These are phyloP conservation scores for Jamesozyma rosinii DNA, from an alignment of 805 yeast species.

Conservation along the genomic window DNA sequence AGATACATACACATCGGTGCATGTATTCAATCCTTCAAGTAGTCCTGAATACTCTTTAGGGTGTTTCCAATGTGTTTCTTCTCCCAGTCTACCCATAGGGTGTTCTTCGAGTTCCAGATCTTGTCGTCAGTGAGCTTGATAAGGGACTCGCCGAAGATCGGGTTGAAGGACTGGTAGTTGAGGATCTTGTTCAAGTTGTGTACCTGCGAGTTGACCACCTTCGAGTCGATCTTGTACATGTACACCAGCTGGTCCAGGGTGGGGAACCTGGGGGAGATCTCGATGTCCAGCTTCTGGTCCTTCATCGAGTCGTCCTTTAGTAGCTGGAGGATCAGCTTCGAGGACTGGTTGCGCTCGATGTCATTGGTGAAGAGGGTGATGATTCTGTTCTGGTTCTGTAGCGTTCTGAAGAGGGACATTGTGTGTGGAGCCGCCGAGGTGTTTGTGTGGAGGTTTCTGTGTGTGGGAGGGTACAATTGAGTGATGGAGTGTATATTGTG, in stretches of 20 bases:
- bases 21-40: background rate
- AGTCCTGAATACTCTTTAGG: slow-evolving; percentile 2
- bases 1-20: no score
- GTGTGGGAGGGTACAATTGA: no score
- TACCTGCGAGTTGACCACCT: slow-evolving; percentile 12
- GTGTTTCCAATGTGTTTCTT: slow-evolving; percentile 22
- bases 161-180: slow-evolving; percentile 9
- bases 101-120: slow-evolving; percentile 17
- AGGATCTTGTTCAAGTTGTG: slow-evolving; percentile 14
- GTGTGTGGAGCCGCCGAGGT: no score
- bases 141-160: slow-evolving; percentile 18
- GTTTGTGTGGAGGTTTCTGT: no score
- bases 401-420: slow-evolving; percentile 42
- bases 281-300: slow-evolving; percentile 13
- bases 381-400: slow-evolving; percentile 38
- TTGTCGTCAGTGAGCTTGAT: slow-evolving; percentile 14
- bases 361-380: slow-evolving; percentile 36
- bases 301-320: slow-evolving; percentile 7
- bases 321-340: background rate
- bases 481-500: no score
- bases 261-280: slow-evolving; percentile 21
- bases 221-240: slow-evolving; percentile 14
- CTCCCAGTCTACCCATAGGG: slow-evolving; percentile 33
- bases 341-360: background rate
- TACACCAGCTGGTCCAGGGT: slow-evolving; percentile 26